These are phyloP conservation scores for Actinomucor elegans DNA, from an alignment of 371 early-diverging fungal species.

Conservation along the genomic window DNA sequence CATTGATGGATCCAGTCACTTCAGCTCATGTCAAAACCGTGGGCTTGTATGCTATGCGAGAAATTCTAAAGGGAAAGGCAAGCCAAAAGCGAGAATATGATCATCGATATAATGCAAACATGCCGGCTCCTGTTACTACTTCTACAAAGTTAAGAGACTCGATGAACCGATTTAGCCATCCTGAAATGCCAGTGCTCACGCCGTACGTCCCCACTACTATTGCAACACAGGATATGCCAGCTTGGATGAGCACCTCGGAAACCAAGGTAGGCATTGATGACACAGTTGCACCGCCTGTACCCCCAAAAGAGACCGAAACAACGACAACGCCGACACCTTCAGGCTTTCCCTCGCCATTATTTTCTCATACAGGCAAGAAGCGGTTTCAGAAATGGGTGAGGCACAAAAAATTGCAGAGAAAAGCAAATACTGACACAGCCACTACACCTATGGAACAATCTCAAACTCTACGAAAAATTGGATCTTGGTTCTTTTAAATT, in stretches of 20 bases:
- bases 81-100: slow-evolving; percentile 8
- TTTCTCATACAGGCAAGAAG: neutral
- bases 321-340: slow-evolving; percentile 15
- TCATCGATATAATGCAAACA: neutral
- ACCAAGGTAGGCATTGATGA: slow-evolving; percentile 7
- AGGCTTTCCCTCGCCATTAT: slow-evolving; percentile 6
- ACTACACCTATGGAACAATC: slow-evolving; percentile 10
- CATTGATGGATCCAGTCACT: slow-evolving; percentile 28
- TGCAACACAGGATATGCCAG: slow-evolving; percentile 1
- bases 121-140: neutral
- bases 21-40: slow-evolving; percentile 33
- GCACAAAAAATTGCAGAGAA: slow-evolving; percentile 4
- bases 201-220: neutral
- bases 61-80: slow-evolving; percentile 26
- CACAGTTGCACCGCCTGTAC: slow-evolving; percentile 5
- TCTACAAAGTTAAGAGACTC: slow-evolving; percentile 9
- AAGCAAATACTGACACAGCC: slow-evolving; percentile 7
- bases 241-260: slow-evolving; percentile 11
- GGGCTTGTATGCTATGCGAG: slow-evolving; percentile 38
- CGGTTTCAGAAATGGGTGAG: slow-evolving; percentile 19
- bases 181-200: neutral
- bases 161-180: slow-evolving; percentile 1
- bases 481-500: slow-evolving; percentile 16
- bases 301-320: slow-evolving; percentile 11
- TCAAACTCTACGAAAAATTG: slow-evolving; percentile 9